Percentiles rank a stretch among this genome's conserved stretches.
Conservation (phyloP, 1,284 basidiomycete species). For the Heliocybe sulcata region DNA sequence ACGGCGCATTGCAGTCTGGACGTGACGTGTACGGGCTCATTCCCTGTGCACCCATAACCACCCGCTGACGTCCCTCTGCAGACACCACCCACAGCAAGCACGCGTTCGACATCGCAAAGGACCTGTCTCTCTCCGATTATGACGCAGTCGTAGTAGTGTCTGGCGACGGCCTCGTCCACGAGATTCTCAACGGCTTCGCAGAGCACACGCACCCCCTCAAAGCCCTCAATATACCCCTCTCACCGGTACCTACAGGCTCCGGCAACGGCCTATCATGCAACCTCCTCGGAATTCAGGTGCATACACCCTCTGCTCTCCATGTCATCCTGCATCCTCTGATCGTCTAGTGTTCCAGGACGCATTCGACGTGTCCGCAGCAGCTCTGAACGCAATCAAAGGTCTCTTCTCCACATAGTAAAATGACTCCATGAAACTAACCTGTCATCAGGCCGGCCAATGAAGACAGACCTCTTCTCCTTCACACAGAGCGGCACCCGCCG, state of each 20-base stretch:
- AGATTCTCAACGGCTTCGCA: conserved; percentile 90
- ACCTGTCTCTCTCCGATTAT: conserved; percentile 52
- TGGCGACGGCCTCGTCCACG: conserved; percentile 88
- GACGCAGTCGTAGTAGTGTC: conserved; percentile 83
- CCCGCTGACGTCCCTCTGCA: conserved; percentile 19
- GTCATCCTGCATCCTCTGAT: not conserved
- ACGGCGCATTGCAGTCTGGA: conserved; percentile 71
- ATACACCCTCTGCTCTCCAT: not conserved
- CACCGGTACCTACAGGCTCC: conserved; percentile 84
- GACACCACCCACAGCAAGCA: conserved; percentile 73
- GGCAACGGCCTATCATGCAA: conserved; percentile 81
- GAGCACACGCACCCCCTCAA: conserved; percentile 58
- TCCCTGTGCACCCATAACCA: conserved; percentile 4
- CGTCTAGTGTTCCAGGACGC: conserved; percentile 64
- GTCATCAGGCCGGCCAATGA: conserved; percentile 55
- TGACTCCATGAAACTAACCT: conserved; percentile 1
- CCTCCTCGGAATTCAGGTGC: conserved; percentile 58
- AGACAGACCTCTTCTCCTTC: conserved; percentile 79
- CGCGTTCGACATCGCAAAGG: conserved; percentile 63
- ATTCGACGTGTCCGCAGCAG: conserved; percentile 66
- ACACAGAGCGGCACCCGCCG: conserved; percentile 59
- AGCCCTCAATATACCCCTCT: conserved; percentile 75
- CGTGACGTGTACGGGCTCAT: conserved; percentile 41
- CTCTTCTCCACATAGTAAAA: conserved; percentile 4
- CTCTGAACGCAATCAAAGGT: conserved; percentile 88